phyloP scores from a whole-genome alignment of 2,329 filamentous ascomycete species.

The Botryotinia calthae region DNA sequence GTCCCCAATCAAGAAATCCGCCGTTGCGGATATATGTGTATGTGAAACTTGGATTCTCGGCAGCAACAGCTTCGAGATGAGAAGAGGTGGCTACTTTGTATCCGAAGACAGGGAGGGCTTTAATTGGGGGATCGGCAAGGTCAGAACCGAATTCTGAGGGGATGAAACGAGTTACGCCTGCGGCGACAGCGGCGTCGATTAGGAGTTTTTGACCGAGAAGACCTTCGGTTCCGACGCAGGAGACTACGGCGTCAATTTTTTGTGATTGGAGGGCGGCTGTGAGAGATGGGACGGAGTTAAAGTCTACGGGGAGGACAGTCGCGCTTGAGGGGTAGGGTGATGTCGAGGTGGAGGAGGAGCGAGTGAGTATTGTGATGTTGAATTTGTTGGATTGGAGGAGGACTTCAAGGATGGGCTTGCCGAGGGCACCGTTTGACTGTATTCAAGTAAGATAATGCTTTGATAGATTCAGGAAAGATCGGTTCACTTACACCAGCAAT shows the following conservation, averaged over 20 bases:
- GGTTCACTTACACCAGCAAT: slow-evolving; percentile 30
- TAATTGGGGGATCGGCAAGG: slow-evolving; percentile 41
- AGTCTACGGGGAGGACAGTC: slow-evolving; percentile 47
- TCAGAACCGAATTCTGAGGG: slow-evolving; percentile 55
- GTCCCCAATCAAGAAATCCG: slow-evolving; percentile 59
- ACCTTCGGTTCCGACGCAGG: slow-evolving; percentile 42
- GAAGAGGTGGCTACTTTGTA: slow-evolving; percentile 48
- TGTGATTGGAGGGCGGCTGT: slow-evolving; percentile 51
- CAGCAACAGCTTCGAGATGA: slow-evolving; percentile 42
- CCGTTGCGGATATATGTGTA: slow-evolving; percentile 56
- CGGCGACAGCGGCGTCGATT: slow-evolving; percentile 56
- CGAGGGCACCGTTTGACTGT: slow-evolving; percentile 32
- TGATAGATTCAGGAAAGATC: not conserved
- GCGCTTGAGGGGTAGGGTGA: slow-evolving; percentile 36
- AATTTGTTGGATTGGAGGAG: slow-evolving; percentile 38
- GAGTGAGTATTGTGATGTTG: slow-evolving; percentile 51
- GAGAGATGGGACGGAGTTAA: slow-evolving; percentile 44
- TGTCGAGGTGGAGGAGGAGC: slow-evolving; percentile 34
- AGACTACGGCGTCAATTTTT: slow-evolving; percentile 52
- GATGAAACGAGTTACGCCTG: slow-evolving; percentile 60
- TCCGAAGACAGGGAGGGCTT: slow-evolving; percentile 50
- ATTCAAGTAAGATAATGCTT: slow-evolving; percentile 11
- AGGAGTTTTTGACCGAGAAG: slow-evolving; percentile 48
- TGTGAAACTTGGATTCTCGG: slow-evolving; percentile 45
- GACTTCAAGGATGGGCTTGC: slow-evolving; percentile 29